These are phyloP conservation scores for Gossypium arboreum DNA, from an alignment of 345 rosid species.

Conservation along the genomic window DNA sequence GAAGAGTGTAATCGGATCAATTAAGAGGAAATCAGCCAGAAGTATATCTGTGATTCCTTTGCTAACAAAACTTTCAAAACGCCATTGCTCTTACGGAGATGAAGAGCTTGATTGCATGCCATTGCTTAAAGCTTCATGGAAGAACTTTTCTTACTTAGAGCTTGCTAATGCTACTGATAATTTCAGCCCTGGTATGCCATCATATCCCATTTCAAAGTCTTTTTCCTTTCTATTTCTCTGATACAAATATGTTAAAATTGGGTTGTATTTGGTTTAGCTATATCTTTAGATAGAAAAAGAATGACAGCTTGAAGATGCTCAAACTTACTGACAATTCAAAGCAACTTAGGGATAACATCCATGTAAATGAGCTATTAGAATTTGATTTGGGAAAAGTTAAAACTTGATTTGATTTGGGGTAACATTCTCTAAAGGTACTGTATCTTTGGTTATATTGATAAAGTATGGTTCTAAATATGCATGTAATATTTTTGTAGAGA, in stretches of 20 bases:
- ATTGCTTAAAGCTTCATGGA: constrained; percentile 49
- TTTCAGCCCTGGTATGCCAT: constrained; percentile 46
- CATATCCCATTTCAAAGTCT: not conserved
- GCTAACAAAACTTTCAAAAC: constrained; percentile 30
- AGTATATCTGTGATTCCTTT: constrained; percentile 41
- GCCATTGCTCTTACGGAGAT: constrained; percentile 31
- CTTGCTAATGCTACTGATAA: constrained; percentile 52
- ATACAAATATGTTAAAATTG: no score
- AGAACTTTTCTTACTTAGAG: constrained; percentile 46
- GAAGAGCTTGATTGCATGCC: constrained; percentile 20
- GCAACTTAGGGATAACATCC: no score
- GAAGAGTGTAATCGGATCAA: constrained; percentile 33
- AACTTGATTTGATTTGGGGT: no score
- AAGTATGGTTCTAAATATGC: not conserved
- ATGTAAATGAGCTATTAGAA: no score
- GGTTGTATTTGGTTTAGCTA: no score
- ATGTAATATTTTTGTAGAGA: constrained; percentile 36
- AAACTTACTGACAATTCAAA: no score
- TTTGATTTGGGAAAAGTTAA: no score
- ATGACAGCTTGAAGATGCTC: no score
- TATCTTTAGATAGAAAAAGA: no score
- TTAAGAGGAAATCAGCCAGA: constrained; percentile 45
- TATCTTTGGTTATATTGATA: no score
- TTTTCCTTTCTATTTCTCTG: no score
- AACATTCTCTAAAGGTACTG: no score